Conservation (phyloP, 2,329 filamentous ascomycete genomes). For the Zymoseptoria tritici region DNA sequence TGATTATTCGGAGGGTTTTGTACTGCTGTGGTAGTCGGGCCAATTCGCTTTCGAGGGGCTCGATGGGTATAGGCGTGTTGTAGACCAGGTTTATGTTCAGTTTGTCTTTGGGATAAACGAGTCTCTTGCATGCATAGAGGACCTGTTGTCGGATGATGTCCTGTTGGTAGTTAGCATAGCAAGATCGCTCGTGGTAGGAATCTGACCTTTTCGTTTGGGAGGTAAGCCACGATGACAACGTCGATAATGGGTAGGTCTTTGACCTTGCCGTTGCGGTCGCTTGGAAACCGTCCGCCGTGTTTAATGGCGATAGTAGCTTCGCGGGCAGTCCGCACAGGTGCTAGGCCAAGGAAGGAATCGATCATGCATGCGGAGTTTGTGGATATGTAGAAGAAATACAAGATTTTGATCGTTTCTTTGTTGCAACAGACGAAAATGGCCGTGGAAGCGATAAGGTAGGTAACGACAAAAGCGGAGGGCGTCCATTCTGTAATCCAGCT, state of each 20-base stretch:
- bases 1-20: constrained; percentile 39
- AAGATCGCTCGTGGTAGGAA: not conserved
- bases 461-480: constrained; percentile 22
- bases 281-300: constrained; percentile 16
- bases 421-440: constrained; percentile 25
- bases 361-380: constrained; percentile 23
- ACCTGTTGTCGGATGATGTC: constrained; percentile 44
- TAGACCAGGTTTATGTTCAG: constrained; percentile 44
- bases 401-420: constrained; percentile 23
- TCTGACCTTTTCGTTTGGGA: constrained; percentile 40
- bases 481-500: constrained; percentile 28
- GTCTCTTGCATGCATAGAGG: constrained; percentile 40
- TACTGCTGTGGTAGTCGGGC: constrained; percentile 32
- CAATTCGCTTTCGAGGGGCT: constrained; percentile 40
- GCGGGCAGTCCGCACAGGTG: constrained; percentile 24
- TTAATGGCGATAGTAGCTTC: constrained; percentile 25
- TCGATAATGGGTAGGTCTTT: constrained; percentile 38
- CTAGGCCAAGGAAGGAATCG: constrained; percentile 28
- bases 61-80: constrained; percentile 42
- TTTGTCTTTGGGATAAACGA: constrained; percentile 40
- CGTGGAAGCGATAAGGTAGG: constrained; percentile 26
- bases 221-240: constrained; percentile 43
- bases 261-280: constrained; percentile 19
- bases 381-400: constrained; percentile 30
- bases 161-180: not conserved